Conservation (phyloP, 1,284 basidiomycete genomes). For the Wallemia ichthyophaga region DNA sequence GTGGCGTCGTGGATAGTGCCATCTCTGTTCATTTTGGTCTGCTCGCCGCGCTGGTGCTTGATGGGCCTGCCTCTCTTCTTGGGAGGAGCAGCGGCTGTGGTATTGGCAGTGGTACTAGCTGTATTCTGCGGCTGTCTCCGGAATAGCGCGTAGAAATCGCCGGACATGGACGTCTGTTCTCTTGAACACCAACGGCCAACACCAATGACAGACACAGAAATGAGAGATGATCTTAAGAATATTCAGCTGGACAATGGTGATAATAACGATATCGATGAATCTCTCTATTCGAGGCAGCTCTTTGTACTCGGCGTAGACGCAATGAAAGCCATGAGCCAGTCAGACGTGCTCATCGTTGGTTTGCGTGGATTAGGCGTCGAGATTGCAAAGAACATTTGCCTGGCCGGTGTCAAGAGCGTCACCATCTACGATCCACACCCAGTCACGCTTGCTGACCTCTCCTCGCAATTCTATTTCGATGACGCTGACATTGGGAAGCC, state of each 20-base stretch:
- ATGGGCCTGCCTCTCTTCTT: background rate
- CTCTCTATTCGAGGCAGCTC: background rate
- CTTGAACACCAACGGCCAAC: background rate
- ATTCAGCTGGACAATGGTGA: background rate
- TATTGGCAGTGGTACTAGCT: background rate
- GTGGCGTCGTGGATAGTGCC: background rate
- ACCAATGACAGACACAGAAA: constrained; percentile 1
- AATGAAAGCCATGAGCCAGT: constrained; percentile 96
- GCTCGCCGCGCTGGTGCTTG: background rate
- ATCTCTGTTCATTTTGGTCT: background rate
- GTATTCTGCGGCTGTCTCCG: background rate
- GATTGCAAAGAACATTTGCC: constrained; percentile 84
- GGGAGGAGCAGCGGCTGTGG: background rate
- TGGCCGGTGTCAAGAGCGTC: constrained; percentile 94
- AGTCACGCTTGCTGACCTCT: constrained; percentile 58
- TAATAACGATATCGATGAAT: background rate
- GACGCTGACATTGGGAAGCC: constrained; percentile 60
- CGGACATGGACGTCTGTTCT: background rate
- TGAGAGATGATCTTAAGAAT: background rate
- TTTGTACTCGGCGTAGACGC: constrained; percentile 18
- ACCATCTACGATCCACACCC: constrained; percentile 82
- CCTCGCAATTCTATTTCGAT: constrained; percentile 87
- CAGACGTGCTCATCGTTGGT: constrained; percentile 82
- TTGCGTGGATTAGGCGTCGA: constrained; percentile 82
- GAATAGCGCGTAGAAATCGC: background rate